phyloP scores from a whole-genome alignment of 2,329 filamentous ascomycete species.

The Sphaceloma murrayae region DNA sequence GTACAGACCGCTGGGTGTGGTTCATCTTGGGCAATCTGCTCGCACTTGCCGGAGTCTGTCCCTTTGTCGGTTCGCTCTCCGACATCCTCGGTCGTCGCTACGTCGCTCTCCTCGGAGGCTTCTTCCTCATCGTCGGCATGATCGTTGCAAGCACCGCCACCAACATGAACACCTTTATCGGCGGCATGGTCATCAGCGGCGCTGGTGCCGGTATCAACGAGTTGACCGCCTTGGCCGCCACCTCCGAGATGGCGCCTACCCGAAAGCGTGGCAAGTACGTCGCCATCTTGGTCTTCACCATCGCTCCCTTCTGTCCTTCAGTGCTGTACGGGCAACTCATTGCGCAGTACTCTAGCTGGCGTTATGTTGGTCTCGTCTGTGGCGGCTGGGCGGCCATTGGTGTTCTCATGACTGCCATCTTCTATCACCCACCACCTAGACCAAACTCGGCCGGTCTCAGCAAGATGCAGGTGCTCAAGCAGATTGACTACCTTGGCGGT shows the following conservation, averaged over 20 bases:
- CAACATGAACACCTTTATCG: slow-evolving; percentile 53
- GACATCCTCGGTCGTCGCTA: slow-evolving; percentile 54
- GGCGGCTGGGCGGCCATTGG: slow-evolving; percentile 44
- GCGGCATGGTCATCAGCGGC: slow-evolving; percentile 53
- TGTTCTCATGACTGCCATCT: slow-evolving; percentile 42
- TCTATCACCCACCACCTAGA: slow-evolving; percentile 46
- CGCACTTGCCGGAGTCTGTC: slow-evolving; percentile 48
- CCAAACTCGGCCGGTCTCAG: slow-evolving; percentile 35
- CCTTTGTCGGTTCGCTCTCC: slow-evolving; percentile 57
- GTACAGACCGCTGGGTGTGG: slow-evolving; percentile 53
- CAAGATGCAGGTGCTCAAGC: slow-evolving; percentile 34
- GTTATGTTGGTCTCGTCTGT: slow-evolving; percentile 46
- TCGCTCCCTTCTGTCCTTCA: slow-evolving; percentile 53
- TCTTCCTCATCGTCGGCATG: slow-evolving; percentile 49
- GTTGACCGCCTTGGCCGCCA: slow-evolving; percentile 57
- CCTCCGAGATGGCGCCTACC: slow-evolving; percentile 58
- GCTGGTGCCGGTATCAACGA: slow-evolving; percentile 59
- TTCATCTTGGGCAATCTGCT: slow-evolving; percentile 42
- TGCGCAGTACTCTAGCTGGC: slow-evolving; percentile 41
- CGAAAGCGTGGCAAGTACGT: slow-evolving; percentile 56
- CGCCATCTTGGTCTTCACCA: slow-evolving; percentile 50
- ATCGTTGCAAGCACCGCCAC: slow-evolving; percentile 50
- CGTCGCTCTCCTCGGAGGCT: slow-evolving; percentile 47
- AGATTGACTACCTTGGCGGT: slow-evolving; percentile 45
- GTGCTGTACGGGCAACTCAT: slow-evolving; percentile 54